Base-by-base conservation (phyloP, 2,329 filamentous ascomycete species). In the Diaporthe vaccinii region DNA sequence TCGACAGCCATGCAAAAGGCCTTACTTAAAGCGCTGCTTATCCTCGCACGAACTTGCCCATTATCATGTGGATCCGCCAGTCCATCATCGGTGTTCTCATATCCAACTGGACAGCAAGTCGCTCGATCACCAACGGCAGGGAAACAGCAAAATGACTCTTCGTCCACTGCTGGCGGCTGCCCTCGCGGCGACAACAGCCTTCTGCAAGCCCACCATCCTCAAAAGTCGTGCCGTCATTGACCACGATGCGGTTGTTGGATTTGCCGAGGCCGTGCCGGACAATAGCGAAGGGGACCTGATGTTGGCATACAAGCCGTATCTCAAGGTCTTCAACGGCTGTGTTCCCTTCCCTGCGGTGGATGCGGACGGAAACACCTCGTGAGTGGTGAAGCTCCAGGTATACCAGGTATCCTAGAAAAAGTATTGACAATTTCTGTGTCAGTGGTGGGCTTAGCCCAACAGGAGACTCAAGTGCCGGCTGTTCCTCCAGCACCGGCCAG, bases 291-390 rank as follows among this genome's bases (percentile, higher is more conserved):
- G 90, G 22, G 79, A 83, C 2, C 79, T 90, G 44, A 89, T 90
- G 77, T 79, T 88, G 58, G 87, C 87, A 68, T 92, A 90, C 82
- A 87, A 91, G 82, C 90, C 89, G 0, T 86, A 84, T 72, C 84
- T 91, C 9, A 78, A 89, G 22, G 87, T 92, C 10, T 84, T 86
- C 39, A 89, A 89, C 78, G 91, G 91, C 67, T 93, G 91, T 76
- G 90, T 92, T 17, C 89, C 91, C 0, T 93, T 91, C 79, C 90
- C 91, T 0, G 91, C 88, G 1, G 91, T 93, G 1, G 88, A 93
- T 76, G 85, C 85, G 0, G 81, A 83, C 0, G 91, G 91, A 3
- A 86, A 92, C 78, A 91, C 88, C 20, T 84, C 86, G 90, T 91
- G 81, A 75, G 84, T 78, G 15, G 8, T 51, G 20, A 3, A 7